Evolutionary conservation across 164 flowering plant genomes (phyloP), one percentile per base, ranked within the genome.

Genomic region (Vitis rotundifolia): DNA sequence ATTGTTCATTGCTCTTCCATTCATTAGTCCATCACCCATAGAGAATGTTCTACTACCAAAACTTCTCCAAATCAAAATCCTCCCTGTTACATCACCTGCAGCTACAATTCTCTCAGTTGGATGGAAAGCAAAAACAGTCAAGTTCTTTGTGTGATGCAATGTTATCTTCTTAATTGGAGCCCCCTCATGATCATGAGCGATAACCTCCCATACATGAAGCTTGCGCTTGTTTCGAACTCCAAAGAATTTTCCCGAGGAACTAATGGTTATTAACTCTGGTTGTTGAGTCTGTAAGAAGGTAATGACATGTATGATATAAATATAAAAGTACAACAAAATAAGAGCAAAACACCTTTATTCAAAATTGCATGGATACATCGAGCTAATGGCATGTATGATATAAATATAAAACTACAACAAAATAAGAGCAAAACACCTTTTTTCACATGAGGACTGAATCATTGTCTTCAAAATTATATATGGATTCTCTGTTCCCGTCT

Each of bases 51-150:
- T 74, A 22, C 71, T 68, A 66, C 99, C 99, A 81, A 91, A 82
- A 59, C 87, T 89, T 61, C 98, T 93, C 98, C 98, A 95, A 55
- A 90, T 80, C 73, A 93, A 85, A 76, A 95, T 93, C 72, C 99
- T 93, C 67, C 99, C 99, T 7, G 91, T 85, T 4, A 74, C 81
- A 85, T 95, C 99, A 70, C 99, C 99, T 37, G 93, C 98, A 68
- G 96, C 97, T 51, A 95, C 79, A 67, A 90, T 85, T 73, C 85
- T 87, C 69, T 93, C 83, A 28, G 81, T 87, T 26, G 93, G 94
- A 81, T 95, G 99, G 75, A 95, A 95, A 53, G 98, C 98, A 78
- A 93, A 73, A 62, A 78, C 81, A 8, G 87, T 80, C 22, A 95
- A 78, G 44, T 61, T 72, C 79, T 86, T 95, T 54, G 98, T 90